Evolutionary conservation across 2,329 filamentous ascomycete species (phyloP), one percentile per base, ranked within the genome.

Genomic region (Lecanicillium sp.): DNA sequence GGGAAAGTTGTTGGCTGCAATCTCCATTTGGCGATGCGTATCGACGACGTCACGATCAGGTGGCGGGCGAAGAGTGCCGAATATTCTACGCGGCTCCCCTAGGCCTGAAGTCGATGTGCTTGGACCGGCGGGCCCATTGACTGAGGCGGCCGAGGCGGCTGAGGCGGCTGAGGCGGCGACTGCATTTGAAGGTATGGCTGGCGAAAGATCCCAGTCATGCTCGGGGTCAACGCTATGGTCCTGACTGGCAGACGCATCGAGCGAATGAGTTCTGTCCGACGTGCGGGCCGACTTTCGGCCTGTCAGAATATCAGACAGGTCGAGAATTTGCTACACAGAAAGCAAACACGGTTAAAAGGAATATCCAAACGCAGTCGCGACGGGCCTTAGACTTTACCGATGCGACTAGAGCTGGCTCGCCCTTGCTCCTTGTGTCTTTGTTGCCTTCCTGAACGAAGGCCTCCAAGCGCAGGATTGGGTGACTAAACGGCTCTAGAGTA

Each of bases 11-110:
- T 38, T 43, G 42, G 48, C 44, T 14, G 44, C 28, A 18, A 53
- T 45, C 29, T 51, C 33, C 47, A 54, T 49, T 43, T 60, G 36
- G 34, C 46, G 36, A 41, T 53, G 42, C 40, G 56, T 44, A 17
- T 39, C 18, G 12, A 30, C 14, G 5, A 14, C n/a, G n/a, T 8
- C 29, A 30, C n/a, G 29, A 13, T 14, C n/a, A 9, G 29, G 14
- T 15, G 29, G 6, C 6, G 29, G 29, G n/a, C 29, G 29, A 8
- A 30, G 29, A 30, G 29, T 13, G 25, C 25, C 13, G 25, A 27
- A 7, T 27, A 27, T 27, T 13, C 25, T 27, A 27, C 25, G 25
- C 8, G 25, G n/a, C n/a, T n/a, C n/a, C n/a, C n/a, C n/a, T n/a
- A n/a, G n/a, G n/a, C n/a, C n/a, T n/a, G n/a, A n/a, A n/a, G n/a